phyloP scores from a whole-genome alignment of 257 asterid genomes.

The Solanum dulcamara region DNA sequence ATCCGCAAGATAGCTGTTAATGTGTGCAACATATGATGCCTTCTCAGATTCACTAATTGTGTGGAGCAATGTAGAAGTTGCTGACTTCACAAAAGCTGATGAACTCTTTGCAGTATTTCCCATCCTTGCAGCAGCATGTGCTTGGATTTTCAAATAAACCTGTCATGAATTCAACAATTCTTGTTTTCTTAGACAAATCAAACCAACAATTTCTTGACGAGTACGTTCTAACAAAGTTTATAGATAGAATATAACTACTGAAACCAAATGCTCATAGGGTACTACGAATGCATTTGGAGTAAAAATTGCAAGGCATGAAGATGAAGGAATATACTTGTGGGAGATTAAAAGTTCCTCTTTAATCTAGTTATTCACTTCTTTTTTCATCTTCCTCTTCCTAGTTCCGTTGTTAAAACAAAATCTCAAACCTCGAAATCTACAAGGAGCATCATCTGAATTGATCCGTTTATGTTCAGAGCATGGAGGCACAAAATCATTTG shows the following conservation, averaged over 20 bases:
- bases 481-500: not conserved
- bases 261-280: not conserved
- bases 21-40: slow-evolving; percentile 90
- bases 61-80: slow-evolving; percentile 91
- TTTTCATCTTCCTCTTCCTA: not conserved
- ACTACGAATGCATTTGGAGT: not conserved
- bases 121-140: slow-evolving; percentile 59
- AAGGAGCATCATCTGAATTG: not conserved
- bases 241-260: not conserved
- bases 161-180: slow-evolving; percentile 19
- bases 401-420: not conserved
- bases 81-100: slow-evolving; percentile 88
- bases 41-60: slow-evolving; percentile 94
- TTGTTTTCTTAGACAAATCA: not conserved
- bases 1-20: slow-evolving; percentile 78
- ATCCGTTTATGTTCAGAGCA: not conserved
- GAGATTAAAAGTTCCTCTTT: not conserved
- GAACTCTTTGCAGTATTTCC: slow-evolving; percentile 78
- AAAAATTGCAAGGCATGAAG: not conserved
- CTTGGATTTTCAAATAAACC: slow-evolving; percentile 86
- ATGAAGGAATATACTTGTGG: not conserved
- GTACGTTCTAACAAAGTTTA: not conserved
- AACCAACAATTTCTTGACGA: slow-evolving; percentile 1
- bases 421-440: not conserved
- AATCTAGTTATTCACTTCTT: not conserved